Evolutionary conservation across 169 alveolate genomes (phyloP), one percentile per base, ranked within the genome.

Genomic region (Cyclospora cayetanensis): DNA sequence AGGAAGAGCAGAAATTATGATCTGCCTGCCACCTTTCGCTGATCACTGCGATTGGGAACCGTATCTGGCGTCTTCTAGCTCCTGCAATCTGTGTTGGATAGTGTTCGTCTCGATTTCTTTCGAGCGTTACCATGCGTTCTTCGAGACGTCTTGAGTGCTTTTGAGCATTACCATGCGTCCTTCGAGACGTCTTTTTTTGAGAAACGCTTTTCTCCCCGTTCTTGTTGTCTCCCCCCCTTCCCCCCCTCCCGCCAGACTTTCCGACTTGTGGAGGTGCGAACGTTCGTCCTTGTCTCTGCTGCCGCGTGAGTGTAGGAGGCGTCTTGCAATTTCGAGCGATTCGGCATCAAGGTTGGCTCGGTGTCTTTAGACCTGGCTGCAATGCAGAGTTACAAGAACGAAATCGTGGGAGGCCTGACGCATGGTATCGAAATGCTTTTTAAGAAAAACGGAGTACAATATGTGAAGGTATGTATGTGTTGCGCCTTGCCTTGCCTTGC

Each of bases 391-490:
- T 92, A 95, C 65, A 97, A 97, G 95, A 97, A 96, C 65, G 95
- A 95, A 55, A 95, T 97, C 27, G 98, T 98, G 79, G 92, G 83
- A 43, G 96, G 97, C 37, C 96, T 98, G 53, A 97, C 98, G 22
- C 93, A 93, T 86, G 99, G 99, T 65, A 97, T 98, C 46, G 98
- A 96, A 87, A 95, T 95, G 46, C 95, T 98, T 34, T 97, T 98
- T 96, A 98, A 97, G 94, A 97, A 96, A 94, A 98, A 98, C 92
- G 97, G 97, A 63, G 99, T 98, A 27, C 97, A 97, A 72, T 97
- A 97, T 94, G 63, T 95, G 25, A 93, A 92, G 68, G 99, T 98
- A 42, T 39, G 60, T 31, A 27, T 29, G 12, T 5, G 31, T 15
- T 20, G 72, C n/a, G n/a, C n/a, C n/a, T n/a, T n/a, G n/a, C n/a